Conservation (phyloP, 352 stramenopile species). For the Hyphochytrium catenoides region DNA sequence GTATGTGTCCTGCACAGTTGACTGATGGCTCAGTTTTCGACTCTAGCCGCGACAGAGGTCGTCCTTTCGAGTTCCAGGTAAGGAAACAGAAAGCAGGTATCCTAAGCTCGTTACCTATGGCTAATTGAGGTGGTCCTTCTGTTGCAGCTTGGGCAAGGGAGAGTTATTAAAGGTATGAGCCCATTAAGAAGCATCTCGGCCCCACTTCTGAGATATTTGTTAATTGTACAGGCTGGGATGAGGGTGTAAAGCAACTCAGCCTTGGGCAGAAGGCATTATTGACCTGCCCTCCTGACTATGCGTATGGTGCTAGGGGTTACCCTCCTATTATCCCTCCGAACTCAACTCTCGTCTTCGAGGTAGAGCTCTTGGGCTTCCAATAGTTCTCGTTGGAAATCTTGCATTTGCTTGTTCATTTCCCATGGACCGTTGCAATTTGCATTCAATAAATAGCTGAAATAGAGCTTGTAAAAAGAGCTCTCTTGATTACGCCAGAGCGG, state of each 20-base stretch:
- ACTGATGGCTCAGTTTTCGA: conserved; percentile 49
- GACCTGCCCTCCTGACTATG: conserved; percentile 69
- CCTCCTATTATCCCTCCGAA: conserved; percentile 66
- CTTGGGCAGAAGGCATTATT: conserved; percentile 76
- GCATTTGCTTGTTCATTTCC: no score
- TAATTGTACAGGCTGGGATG: conserved; percentile 70
- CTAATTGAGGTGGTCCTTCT: background rate
- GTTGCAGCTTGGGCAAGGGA: background rate
- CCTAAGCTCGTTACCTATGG: background rate
- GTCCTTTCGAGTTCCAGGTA: conserved; percentile 51
- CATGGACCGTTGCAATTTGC: no score
- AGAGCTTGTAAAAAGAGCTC: no score
- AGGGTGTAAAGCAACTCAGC: conserved; percentile 81
- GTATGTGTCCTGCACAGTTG: no score
- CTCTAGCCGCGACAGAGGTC: conserved; percentile 39
- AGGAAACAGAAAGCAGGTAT: no score
- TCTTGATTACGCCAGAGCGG: no score
- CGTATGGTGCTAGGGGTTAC: conserved; percentile 67
- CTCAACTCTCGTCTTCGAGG: conserved; percentile 75
- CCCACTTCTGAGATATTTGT: no score
- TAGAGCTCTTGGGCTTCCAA: conserved; percentile 66
- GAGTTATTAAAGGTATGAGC: no score
- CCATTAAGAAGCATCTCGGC: no score
- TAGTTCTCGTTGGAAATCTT: no score
- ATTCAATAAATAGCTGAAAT: no score